Evolutionary conservation across 495 filamentous ascomycete species (phyloP).

Genomic region (Tuber brumale): DNA sequence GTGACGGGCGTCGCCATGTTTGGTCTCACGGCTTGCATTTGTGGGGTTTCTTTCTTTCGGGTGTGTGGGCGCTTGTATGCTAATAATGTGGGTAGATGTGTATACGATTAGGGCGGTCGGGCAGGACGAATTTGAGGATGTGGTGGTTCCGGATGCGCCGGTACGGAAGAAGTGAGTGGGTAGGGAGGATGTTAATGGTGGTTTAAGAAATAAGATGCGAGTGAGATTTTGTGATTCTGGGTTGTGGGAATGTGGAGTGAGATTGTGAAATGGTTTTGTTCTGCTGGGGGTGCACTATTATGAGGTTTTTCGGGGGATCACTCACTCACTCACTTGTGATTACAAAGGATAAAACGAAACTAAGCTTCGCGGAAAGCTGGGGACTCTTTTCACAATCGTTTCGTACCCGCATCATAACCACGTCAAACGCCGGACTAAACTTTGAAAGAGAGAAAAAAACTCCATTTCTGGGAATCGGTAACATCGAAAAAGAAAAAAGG

Average conservation of each 20-base stretch:
- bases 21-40: conserved; percentile 67
- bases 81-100: conserved; percentile 52
- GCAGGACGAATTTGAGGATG: conserved; percentile 97
- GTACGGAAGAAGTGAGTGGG: conserved; percentile 32
- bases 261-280: not conserved
- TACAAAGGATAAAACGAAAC: not conserved
- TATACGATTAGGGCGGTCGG: conserved; percentile 85
- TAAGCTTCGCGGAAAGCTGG: not conserved
- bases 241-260: not conserved
- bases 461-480: not conserved
- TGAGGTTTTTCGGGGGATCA: not conserved
- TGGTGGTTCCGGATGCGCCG: conserved; percentile 71
- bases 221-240: not conserved
- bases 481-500: not conserved
- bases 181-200: not conserved
- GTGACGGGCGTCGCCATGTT: conserved; percentile 64
- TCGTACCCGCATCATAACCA: not conserved
- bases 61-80: not conserved
- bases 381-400: not conserved
- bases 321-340: not conserved
- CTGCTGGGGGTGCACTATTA: too few relatives aligned
- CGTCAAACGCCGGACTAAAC: not conserved
- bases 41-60: conserved; percentile 51
- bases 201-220: not conserved
- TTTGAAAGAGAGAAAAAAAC: not conserved